phyloP scores from a whole-genome alignment of 2,329 filamentous ascomycete genomes.

The Clarireedia hainanense region DNA sequence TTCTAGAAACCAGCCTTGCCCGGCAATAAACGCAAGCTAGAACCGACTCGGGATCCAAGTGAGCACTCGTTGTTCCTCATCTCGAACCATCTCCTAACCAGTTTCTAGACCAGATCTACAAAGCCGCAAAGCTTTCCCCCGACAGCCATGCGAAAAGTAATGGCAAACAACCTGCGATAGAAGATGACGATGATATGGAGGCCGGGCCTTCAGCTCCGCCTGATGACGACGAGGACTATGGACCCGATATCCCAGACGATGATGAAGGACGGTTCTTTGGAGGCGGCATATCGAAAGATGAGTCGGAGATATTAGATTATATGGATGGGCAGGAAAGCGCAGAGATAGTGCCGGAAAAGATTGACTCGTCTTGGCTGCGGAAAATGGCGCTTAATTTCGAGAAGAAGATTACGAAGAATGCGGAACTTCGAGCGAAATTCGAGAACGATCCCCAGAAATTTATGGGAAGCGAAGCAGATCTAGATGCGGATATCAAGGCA shows the following conservation, averaged over 20 bases:
- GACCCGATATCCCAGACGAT: constrained; percentile 55
- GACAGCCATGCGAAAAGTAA: constrained; percentile 35
- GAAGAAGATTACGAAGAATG: constrained; percentile 83
- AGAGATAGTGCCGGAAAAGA: constrained; percentile 54
- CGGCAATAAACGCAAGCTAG: constrained; percentile 54
- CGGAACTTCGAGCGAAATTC: constrained; percentile 78
- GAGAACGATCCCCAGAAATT: constrained; percentile 76
- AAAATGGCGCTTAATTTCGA: constrained; percentile 78
- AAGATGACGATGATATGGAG: constrained; percentile 36
- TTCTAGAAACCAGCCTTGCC: constrained; percentile 29
- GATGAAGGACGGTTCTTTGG: constrained; percentile 96
- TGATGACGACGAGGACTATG: constrained; percentile 47
- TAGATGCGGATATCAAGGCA: constrained; percentile 81
- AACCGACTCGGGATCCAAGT: constrained; percentile 56
- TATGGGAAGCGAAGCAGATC: constrained; percentile 77
- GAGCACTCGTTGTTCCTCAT: constrained; percentile 24
- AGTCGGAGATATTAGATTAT: constrained; percentile 79
- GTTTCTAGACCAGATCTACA: constrained; percentile 52
- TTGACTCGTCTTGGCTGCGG: constrained; percentile 77
- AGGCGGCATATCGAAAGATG: constrained; percentile 74
- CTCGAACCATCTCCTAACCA: constrained; percentile 1
- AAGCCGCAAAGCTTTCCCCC: constrained; percentile 46
- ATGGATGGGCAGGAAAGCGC: constrained; percentile 59
- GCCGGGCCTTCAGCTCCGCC: constrained; percentile 46
- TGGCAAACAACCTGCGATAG: constrained; percentile 22